Evolutionary conservation across 768 basidiomycete genomes (phyloP).

Genomic region (Auricularia sp.): DNA sequence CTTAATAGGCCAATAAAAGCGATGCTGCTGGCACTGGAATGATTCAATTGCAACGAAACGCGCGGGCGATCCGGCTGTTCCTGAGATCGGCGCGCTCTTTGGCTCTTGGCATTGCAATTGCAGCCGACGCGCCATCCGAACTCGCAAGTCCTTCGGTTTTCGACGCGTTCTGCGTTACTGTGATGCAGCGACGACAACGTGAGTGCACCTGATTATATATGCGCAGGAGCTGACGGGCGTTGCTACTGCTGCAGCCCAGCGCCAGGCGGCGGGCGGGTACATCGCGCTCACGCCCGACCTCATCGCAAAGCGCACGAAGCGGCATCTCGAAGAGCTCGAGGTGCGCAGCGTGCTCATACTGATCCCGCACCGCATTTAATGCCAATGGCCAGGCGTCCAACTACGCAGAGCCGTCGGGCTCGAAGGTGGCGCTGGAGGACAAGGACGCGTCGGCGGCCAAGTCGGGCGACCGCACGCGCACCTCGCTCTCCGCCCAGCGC

Average conservation of each 20-base stretch:
- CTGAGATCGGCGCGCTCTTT: too few species aligned
- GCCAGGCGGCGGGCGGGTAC: conserved; percentile 31
- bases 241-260: conserved; percentile 40
- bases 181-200: too few species aligned
- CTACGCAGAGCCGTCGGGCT: conserved; percentile 48
- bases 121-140: too few species aligned
- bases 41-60: too few species aligned
- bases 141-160: too few species aligned
- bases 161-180: too few species aligned
- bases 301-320: conserved; percentile 63
- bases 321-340: conserved; percentile 81
- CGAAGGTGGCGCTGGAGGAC: conserved; percentile 33
- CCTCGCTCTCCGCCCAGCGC: conserved; percentile 73
- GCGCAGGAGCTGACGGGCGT: background rate
- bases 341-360: conserved; percentile 24
- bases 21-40: too few species aligned
- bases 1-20: too few species aligned
- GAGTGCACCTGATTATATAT: too few species aligned
- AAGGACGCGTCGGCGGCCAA: conserved; percentile 37
- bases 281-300: conserved; percentile 47
- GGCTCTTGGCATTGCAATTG: too few species aligned
- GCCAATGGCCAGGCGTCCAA: conserved; percentile 54
- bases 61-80: too few species aligned
- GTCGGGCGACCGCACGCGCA: conserved; percentile 55
- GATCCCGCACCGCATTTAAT: conserved; percentile 5